Evolutionary conservation across 371 early-diverging fungal genomes (phyloP).

Genomic region (Conidiobolus incongruus): DNA sequence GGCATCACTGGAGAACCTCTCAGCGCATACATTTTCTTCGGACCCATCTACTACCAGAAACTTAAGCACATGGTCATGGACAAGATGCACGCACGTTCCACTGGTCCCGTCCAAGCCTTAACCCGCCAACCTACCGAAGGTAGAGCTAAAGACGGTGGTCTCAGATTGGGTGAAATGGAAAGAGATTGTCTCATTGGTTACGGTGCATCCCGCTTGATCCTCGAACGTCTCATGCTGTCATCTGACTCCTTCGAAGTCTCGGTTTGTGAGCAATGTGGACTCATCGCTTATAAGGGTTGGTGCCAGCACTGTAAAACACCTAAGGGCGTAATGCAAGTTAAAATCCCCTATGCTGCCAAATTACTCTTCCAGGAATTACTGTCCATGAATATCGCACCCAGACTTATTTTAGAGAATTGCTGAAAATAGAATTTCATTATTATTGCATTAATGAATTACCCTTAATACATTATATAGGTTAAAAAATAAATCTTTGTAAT

Average conservation of each 20-base stretch:
- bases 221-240: constrained; percentile 89
- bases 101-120: constrained; percentile 84
- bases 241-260: constrained; percentile 88
- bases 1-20: constrained; percentile 87
- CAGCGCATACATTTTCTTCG: constrained; percentile 94
- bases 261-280: constrained; percentile 81
- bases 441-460: too few species aligned
- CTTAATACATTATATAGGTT: too few species aligned
- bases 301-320: constrained; percentile 87
- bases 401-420: constrained; percentile 14
- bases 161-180: constrained; percentile 98
- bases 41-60: constrained; percentile 96
- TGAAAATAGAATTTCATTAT: constrained; percentile 2
- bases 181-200: constrained; percentile 97
- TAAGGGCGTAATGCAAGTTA: constrained; percentile 65
- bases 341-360: constrained; percentile 95
- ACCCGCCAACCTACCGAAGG: constrained; percentile 99
- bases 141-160: constrained; percentile 92
- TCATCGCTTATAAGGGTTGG: constrained; percentile 87
- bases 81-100: constrained; percentile 97
- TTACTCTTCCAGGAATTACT: constrained; percentile 91
- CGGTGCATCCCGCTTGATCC: constrained; percentile 81
- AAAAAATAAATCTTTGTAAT: too few species aligned
- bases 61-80: constrained; percentile 99
- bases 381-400: constrained; percentile 94